Conservation (phyloP, 768 basidiomycete genomes). For the Hypholoma sublateritium region DNA sequence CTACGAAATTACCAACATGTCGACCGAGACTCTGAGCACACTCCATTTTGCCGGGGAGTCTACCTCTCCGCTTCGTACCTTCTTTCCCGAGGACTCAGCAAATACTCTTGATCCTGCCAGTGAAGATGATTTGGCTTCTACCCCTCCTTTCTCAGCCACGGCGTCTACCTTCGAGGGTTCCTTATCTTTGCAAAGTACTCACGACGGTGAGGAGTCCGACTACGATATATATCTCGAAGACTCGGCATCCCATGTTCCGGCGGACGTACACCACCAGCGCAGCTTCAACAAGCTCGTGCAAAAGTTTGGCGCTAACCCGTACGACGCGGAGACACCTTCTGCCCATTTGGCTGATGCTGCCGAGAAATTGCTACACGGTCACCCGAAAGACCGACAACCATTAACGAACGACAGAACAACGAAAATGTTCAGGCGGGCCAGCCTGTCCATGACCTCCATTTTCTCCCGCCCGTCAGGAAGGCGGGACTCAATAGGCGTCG, state of each 20-base stretch:
- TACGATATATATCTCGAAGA: constrained; percentile 9
- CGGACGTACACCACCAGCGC: constrained; percentile 11
- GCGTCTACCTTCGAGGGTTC: constrained; percentile 11
- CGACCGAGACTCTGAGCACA: constrained; percentile 14
- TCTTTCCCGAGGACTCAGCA: constrained; percentile 9
- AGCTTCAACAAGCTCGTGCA: constrained; percentile 26
- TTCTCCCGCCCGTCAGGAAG: constrained; percentile 9
- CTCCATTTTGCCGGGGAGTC: constrained; percentile 18
- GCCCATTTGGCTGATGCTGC: too few relatives aligned
- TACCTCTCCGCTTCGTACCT: constrained; percentile 6
- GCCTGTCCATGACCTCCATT: constrained; percentile 17
- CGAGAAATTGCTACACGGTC: too few relatives aligned
- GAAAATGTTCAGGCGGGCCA: constrained; percentile 13
- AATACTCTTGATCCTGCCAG: neutral
- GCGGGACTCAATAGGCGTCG: constrained; percentile 11
- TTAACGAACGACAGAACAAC: constrained; percentile 6
- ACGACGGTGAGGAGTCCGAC: neutral
- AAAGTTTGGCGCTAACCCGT: constrained; percentile 24
- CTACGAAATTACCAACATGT: constrained; percentile 10
- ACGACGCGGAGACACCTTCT: neutral
- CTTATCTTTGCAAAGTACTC: neutral
- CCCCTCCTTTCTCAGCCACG: constrained; percentile 8
- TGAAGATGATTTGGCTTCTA: neutral
- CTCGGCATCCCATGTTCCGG: neutral
- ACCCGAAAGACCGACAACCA: neutral